phyloP scores from a whole-genome alignment of 805 yeast genomes.

The Teunomyces tritomae region DNA sequence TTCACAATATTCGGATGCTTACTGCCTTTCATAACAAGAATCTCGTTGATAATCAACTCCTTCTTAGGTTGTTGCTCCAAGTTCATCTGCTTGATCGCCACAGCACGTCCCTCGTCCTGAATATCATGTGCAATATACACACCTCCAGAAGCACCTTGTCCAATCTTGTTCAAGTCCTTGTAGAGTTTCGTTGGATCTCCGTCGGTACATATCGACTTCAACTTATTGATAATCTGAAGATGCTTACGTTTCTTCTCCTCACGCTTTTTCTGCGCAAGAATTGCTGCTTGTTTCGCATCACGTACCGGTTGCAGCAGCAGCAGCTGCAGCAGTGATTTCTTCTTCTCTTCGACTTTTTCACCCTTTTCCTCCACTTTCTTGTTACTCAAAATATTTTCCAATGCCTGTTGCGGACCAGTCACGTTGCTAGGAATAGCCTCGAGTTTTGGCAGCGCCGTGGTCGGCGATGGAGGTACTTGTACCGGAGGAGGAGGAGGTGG shows the following conservation, averaged over 20 bases:
- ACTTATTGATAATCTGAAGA: constrained; percentile 65
- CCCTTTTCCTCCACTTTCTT: constrained; percentile 5
- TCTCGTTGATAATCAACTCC: constrained; percentile 91
- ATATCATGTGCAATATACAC: constrained; percentile 82
- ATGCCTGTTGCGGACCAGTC: constrained; percentile 23
- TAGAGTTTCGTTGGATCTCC: constrained; percentile 81
- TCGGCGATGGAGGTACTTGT: neutral
- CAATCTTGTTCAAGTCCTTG: constrained; percentile 73
- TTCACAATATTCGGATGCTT: constrained; percentile 91
- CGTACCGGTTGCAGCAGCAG: constrained; percentile 38
- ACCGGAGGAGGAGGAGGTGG: constrained; percentile 45
- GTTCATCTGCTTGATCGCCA: constrained; percentile 97
- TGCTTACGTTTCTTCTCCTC: constrained; percentile 76
- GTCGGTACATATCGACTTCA: constrained; percentile 73
- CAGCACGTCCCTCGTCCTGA: constrained; percentile 51
- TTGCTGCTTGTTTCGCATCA: constrained; percentile 53
- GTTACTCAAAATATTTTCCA: constrained; percentile 13
- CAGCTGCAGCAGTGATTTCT: constrained; percentile 7
- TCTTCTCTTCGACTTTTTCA: constrained; percentile 5
- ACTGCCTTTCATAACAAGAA: constrained; percentile 90
- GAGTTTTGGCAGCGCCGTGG: neutral
- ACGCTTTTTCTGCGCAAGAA: constrained; percentile 61
- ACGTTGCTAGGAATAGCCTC: constrained; percentile 34
- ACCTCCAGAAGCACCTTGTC: constrained; percentile 98
- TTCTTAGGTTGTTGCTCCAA: constrained; percentile 93